Evolutionary conservation across 805 yeast species (phyloP), one percentile per base, ranked within the genome.

Genomic region (Sporopachydermia lactativora): DNA sequence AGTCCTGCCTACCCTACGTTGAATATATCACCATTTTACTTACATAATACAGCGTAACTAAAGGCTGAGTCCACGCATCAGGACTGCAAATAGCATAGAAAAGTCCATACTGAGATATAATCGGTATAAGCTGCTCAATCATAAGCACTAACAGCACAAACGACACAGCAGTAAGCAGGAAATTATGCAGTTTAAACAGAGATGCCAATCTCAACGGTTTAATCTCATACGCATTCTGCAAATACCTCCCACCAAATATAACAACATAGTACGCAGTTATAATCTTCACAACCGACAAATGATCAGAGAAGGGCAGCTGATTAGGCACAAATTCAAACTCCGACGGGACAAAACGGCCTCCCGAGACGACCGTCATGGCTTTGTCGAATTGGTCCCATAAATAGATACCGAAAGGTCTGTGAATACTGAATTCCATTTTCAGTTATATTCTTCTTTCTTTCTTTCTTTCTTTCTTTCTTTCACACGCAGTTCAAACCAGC

Each of bases 121-220:
- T 77, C 35, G 97, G 96, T 39, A 83, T 55, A 48, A 88, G 60
- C 64, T 92, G 97, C 65, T 89, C 98, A 41, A 81, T 58, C 56
- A 81, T 66, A 51, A 89, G 73, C 34, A 78, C 51, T 49, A 88
- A 68, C 54, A 89, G 66, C 15, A 65, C 51, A 44, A 78, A 68
- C 5, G 95, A 83, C 37, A 77, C 64, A 15, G 70, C 43, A 8
- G 96, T 84, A 54, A 89, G 70, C 31, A 74, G 52, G 44, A 86
- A 58, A 64, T 89, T 89, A 62, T 89, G 97, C 45, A 85, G 53
- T 65, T 86, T 95, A 69, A 85, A 88, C 45, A 86, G 58, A 34
- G 65, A 59, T 57, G 78, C 80, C 59, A 88, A 68, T 61, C 80
- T 80, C 59, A 81, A 70, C 13, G 95, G 82, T 35, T 77, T 70